Evolutionary conservation across 1,284 basidiomycete species (phyloP).

Genomic region (Limonomyces culmigenus): DNA sequence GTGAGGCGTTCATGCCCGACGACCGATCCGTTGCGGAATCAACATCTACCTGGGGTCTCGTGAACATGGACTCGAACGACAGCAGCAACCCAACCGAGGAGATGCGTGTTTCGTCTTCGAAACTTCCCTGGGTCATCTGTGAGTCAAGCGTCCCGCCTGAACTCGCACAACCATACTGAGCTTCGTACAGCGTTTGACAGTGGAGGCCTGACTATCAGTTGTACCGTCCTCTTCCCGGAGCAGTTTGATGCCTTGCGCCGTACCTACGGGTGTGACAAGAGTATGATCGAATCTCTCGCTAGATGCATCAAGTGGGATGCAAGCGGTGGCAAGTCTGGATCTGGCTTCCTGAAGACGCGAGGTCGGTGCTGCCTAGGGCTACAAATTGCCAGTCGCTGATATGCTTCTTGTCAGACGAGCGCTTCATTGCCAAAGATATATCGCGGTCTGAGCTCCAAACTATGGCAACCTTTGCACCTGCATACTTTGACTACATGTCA

Average conservation of each 20-base stretch:
- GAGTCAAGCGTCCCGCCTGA: conserved; percentile 12
- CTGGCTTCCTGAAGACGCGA: conserved; percentile 89
- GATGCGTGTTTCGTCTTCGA: conserved; percentile 57
- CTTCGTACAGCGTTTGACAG: conserved; percentile 63
- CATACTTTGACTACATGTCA: conserved; percentile 96
- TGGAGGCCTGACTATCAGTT: conserved; percentile 85
- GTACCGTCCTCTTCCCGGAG: conserved; percentile 91
- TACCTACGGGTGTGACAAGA: conserved; percentile 86
- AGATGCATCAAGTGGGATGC: conserved; percentile 96
- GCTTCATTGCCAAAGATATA: conserved; percentile 96
- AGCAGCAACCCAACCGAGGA: conserved; percentile 60
- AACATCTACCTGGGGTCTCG: conserved; percentile 74
- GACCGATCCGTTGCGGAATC: conserved; percentile 65
- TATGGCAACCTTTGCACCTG: conserved; percentile 93
- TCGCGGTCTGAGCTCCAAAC: conserved; percentile 86
- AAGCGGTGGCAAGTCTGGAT: conserved; percentile 91
- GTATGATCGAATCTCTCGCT: conserved; percentile 85
- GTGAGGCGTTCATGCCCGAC: conserved; percentile 77
- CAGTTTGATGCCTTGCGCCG: conserved; percentile 91
- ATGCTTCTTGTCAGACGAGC: conserved; percentile 57
- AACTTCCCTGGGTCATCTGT: conserved; percentile 68
- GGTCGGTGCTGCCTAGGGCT: conserved; percentile 26
- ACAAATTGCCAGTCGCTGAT: conserved; percentile 3
- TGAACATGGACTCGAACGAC: conserved; percentile 56
- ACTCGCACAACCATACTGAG: too few species aligned